Evolutionary conservation across 148 eudicot genomes (phyloP).

Genomic region (Linanthus parryae): DNA sequence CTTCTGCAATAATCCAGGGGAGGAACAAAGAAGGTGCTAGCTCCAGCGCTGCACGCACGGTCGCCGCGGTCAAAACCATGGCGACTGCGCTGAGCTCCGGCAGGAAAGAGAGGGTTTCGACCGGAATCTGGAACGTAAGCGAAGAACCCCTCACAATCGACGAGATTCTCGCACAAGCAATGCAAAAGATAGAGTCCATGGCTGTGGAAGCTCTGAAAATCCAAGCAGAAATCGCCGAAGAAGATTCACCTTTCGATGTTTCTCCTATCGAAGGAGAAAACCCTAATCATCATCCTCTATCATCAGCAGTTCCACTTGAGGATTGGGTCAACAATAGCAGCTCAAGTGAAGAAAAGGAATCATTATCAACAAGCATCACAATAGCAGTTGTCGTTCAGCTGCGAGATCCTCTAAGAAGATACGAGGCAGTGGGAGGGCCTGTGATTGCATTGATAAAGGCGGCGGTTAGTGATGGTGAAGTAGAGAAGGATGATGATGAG

Average conservation of each 20-base stretch:
- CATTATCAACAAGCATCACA: conserved; percentile 21
- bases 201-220: conserved; percentile 73
- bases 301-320: conserved; percentile 59
- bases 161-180: conserved; percentile 58
- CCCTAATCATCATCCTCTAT: conserved; percentile 30
- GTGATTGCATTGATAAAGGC: conserved; percentile 56
- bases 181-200: conserved; percentile 88
- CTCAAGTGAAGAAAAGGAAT: not conserved
- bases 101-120: conserved; percentile 71
- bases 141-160: conserved; percentile 61
- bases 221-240: conserved; percentile 72
- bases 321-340: conserved; percentile 50
- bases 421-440: conserved; percentile 87
- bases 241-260: conserved; percentile 83
- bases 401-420: conserved; percentile 82
- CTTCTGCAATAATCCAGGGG: conserved; percentile 79
- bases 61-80: conserved; percentile 68
- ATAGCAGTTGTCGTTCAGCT: conserved; percentile 47
- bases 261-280: conserved; percentile 46
- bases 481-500: conserved; percentile 22
- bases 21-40: conserved; percentile 92
- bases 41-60: conserved; percentile 79
- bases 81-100: conserved; percentile 57
- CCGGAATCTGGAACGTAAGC: conserved; percentile 79
- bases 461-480: conserved; percentile 16